A percentile compares a stretch with the other conserved stretches of the same genome.
Evolutionary conservation across 2,329 filamentous ascomycete genomes (phyloP).

Genomic region (Pseudogymnoascus sp.): DNA sequence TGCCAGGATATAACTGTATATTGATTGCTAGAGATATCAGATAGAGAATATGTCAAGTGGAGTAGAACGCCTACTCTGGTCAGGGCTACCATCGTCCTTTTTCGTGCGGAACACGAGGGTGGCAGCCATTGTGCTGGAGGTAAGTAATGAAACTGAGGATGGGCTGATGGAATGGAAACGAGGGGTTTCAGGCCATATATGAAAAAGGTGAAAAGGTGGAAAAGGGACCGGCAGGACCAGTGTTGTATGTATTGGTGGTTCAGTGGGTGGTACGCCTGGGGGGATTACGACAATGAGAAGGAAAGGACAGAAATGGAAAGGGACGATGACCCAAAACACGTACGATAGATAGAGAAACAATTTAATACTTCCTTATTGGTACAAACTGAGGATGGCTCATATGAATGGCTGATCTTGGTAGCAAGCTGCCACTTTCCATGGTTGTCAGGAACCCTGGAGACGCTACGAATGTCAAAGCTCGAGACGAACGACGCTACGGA

Average conservation of each 20-base stretch:
- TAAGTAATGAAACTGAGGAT: neutral
- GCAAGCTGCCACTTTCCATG: neutral
- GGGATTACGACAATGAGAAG: neutral
- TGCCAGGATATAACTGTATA: neutral
- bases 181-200: neutral
- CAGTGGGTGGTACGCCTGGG: neutral
- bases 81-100: neutral
- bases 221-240: neutral
- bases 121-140: neutral
- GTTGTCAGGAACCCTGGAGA: neutral
- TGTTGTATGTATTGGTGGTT: neutral
- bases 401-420: neutral
- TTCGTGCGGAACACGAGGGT: neutral
- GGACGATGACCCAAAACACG: neutral
- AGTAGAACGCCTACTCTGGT: neutral
- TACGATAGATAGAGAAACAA: neutral
- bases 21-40: conserved; percentile 4
- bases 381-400: neutral
- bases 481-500: neutral
- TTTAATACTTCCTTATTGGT: conserved; percentile 1
- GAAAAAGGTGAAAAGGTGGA: neutral
- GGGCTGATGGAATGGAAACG: neutral
- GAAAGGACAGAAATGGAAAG: neutral
- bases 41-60: neutral
- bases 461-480: conserved; percentile 1